Conservation (phyloP, 192 early-diverging fungal genomes). For the Lobulomyces angularis region DNA sequence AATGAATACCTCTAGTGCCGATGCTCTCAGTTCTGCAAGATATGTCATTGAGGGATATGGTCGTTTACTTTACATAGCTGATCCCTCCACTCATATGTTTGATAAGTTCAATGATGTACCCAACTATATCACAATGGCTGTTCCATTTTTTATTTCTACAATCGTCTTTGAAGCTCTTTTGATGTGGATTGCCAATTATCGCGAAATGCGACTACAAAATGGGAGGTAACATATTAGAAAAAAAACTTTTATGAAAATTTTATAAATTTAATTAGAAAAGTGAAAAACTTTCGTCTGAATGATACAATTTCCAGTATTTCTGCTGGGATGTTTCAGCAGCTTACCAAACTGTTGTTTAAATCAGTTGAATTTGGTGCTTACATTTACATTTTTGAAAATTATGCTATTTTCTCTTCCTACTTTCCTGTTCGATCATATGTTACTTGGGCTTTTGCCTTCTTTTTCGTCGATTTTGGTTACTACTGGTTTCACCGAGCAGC, state of each 20-base stretch:
- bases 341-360: constrained; percentile 32
- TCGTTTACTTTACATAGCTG: constrained; percentile 42
- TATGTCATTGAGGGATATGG: constrained; percentile 25
- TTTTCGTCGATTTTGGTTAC: constrained; percentile 32
- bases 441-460: constrained; percentile 40
- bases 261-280: no score
- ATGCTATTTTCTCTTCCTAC: constrained; percentile 19
- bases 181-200: constrained; percentile 14
- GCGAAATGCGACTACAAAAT: constrained; percentile 10
- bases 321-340: constrained; percentile 39
- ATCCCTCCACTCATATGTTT: constrained; percentile 26
- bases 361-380: constrained; percentile 30
- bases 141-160: constrained; percentile 35
- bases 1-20: no score
- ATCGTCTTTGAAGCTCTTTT: constrained; percentile 23
- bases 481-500: constrained; percentile 43
- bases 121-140: constrained; percentile 36
- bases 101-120: constrained; percentile 25
- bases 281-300: constrained; percentile 35
- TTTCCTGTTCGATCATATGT: no score
- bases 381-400: constrained; percentile 39
- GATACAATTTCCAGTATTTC: constrained; percentile 37
- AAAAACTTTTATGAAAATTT: constrained; percentile 14
- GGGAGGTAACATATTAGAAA: neutral
- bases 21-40: no score